These are phyloP conservation scores for Ophiostoma ulmi DNA, from an alignment of 2,329 filamentous ascomycete genomes.

Conservation along the genomic window DNA sequence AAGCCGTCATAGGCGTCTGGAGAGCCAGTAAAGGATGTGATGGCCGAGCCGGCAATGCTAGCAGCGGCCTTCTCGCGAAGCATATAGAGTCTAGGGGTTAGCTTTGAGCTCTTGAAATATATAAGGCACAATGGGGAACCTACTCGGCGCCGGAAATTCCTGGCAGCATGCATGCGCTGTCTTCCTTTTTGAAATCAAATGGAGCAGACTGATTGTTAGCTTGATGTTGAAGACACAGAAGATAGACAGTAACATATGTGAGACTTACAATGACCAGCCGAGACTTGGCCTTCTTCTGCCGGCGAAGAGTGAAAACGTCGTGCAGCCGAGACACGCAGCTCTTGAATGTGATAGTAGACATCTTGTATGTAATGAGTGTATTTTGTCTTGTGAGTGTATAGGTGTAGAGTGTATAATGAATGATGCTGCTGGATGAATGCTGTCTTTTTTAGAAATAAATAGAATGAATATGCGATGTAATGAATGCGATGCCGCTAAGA, in stretches of 20 bases:
- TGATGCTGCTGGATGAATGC: not conserved
- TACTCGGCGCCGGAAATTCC: conserved; percentile 44
- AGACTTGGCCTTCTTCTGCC: conserved; percentile 39
- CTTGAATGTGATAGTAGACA: conserved; percentile 38
- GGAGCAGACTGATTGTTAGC: conserved; percentile 49
- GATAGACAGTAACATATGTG: not conserved
- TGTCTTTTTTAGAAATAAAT: conserved; percentile 23
- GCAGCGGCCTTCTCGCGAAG: conserved; percentile 28
- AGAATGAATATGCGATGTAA: not conserved
- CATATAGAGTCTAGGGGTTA: conserved; percentile 17
- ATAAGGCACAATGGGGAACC: not conserved
- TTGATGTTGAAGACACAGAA: conserved; percentile 12
- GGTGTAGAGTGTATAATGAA: not conserved
- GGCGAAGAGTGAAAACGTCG: conserved; percentile 38
- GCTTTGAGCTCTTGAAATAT: not conserved
- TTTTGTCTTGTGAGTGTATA: not conserved
- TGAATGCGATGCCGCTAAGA: not conserved
- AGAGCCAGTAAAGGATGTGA: not conserved
- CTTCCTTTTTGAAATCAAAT: conserved; percentile 54
- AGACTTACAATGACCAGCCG: conserved; percentile 45
- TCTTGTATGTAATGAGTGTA: conserved; percentile 19
- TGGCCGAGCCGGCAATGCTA: conserved; percentile 26
- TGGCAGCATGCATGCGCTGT: conserved; percentile 42
- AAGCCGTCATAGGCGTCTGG: conserved; percentile 21
- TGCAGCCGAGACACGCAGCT: conserved; percentile 44